Percentiles rank a stretch among this genome's conserved stretches.
phyloP scores from a whole-genome alignment of 441 rosid species.

The Adansonia grandidieri region DNA sequence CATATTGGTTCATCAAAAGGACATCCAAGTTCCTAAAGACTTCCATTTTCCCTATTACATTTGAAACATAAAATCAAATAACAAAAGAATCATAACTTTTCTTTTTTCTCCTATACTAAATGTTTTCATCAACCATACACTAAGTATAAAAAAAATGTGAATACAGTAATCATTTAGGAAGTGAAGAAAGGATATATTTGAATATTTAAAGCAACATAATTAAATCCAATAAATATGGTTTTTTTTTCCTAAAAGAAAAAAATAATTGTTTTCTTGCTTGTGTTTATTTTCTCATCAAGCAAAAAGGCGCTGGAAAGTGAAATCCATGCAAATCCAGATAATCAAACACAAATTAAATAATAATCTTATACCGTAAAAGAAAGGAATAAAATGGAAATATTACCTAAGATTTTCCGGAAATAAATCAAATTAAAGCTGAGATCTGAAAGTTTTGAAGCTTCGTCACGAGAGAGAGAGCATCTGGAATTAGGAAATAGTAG shows the following conservation, averaged over 20 bases:
- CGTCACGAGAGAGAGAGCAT: background rate
- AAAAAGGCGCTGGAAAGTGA: background rate
- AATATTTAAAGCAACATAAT: background rate
- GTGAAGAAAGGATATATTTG: background rate
- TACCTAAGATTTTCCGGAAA: background rate
- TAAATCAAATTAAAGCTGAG: background rate
- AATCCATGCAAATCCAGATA: slow-evolving; percentile 1
- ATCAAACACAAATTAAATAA: background rate
- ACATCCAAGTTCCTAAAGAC: background rate
- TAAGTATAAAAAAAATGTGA: background rate
- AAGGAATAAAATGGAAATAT: background rate
- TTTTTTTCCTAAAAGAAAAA: background rate
- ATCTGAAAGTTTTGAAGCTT: background rate
- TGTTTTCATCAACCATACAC: background rate
- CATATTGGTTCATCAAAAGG: background rate
- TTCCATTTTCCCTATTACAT: background rate
- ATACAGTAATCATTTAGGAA: background rate
- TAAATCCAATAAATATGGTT: background rate
- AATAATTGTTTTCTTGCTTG: background rate
- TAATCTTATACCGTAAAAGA: background rate
- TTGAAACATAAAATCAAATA: background rate
- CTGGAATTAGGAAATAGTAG: background rate
- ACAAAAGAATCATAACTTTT: background rate
- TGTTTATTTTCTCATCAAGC: background rate
- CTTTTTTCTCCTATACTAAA: background rate